phyloP scores from a whole-genome alignment of 345 rosid species.

The Erodium maritimum region DNA sequence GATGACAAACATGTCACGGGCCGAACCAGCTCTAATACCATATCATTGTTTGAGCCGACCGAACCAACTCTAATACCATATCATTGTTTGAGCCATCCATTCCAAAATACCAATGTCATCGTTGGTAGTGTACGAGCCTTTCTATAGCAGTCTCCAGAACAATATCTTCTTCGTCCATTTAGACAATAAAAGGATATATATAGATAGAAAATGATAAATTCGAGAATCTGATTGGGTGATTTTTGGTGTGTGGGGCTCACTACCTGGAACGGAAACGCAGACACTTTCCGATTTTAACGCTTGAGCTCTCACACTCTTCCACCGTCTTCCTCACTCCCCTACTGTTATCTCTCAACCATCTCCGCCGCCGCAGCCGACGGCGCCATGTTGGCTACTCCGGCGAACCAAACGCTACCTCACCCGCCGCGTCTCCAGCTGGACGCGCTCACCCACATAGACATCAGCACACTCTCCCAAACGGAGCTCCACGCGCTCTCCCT shows the following conservation, averaged over 20 bases:
- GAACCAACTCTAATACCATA: too few relatives aligned
- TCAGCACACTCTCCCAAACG: constrained; percentile 44
- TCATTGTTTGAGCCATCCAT: too few relatives aligned
- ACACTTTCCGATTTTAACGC: background rate
- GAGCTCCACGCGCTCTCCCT: constrained; percentile 50
- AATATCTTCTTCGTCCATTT: too few relatives aligned
- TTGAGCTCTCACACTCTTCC: too few relatives aligned
- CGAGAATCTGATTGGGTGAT: background rate
- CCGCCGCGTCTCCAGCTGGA: constrained; percentile 11
- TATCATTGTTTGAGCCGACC: too few relatives aligned
- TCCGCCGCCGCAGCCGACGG: background rate
- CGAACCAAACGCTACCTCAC: constrained; percentile 7
- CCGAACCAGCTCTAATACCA: too few relatives aligned
- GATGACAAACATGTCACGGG: too few relatives aligned
- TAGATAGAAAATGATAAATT: background rate
- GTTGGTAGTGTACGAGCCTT: too few relatives aligned
- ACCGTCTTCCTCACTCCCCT: background rate
- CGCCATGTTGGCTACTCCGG: constrained; percentile 8
- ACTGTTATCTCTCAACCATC: background rate
- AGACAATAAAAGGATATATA: too few relatives aligned
- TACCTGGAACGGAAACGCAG: background rate
- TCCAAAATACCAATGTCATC: too few relatives aligned
- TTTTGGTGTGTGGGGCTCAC: background rate
- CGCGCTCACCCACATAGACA: constrained; percentile 32
- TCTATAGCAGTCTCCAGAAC: too few relatives aligned